Evolutionary conservation across 495 filamentous ascomycete genomes (phyloP).

Genomic region (Aspergillus bertholletiae): DNA sequence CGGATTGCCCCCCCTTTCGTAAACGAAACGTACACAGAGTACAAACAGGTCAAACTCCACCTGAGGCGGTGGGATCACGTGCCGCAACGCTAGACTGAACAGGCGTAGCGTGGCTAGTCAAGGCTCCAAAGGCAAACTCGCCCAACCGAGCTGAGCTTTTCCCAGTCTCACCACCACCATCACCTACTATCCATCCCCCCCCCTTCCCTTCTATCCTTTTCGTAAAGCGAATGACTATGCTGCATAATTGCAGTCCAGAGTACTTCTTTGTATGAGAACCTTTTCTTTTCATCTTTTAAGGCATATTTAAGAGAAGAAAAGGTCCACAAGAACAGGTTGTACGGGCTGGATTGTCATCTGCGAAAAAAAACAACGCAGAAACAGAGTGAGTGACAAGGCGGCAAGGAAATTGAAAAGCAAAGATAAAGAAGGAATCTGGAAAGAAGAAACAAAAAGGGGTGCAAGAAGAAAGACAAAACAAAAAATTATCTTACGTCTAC

Average conservation of each 20-base stretch:
- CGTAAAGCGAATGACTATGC: conserved; percentile 48
- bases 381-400: conserved; percentile 18
- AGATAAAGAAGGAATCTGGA: conserved; percentile 11
- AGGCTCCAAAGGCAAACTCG: not conserved
- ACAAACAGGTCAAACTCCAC: conserved; percentile 16
- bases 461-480: conserved; percentile 6
- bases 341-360: conserved; percentile 11
- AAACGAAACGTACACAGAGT: not conserved
- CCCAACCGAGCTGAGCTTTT: conserved; percentile 16
- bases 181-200: conserved; percentile 18
- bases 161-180: conserved; percentile 20
- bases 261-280: conserved; percentile 40
- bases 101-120: not conserved
- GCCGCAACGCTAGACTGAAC: conserved; percentile 4
- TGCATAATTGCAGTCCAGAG: conserved; percentile 29
- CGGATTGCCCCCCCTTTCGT: not conserved
- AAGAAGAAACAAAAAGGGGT: conserved; percentile 12
- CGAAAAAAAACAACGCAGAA: conserved; percentile 7
- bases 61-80: conserved; percentile 7
- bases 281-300: conserved; percentile 26
- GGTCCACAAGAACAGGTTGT: conserved; percentile 14
- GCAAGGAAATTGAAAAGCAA: conserved; percentile 8
- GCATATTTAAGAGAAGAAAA: conserved; percentile 26
- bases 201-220: conserved; percentile 23
- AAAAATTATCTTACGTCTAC: conserved; percentile 22